phyloP scores from a whole-genome alignment of 1,284 basidiomycete genomes.

The Cystobasidium slooffiae region DNA sequence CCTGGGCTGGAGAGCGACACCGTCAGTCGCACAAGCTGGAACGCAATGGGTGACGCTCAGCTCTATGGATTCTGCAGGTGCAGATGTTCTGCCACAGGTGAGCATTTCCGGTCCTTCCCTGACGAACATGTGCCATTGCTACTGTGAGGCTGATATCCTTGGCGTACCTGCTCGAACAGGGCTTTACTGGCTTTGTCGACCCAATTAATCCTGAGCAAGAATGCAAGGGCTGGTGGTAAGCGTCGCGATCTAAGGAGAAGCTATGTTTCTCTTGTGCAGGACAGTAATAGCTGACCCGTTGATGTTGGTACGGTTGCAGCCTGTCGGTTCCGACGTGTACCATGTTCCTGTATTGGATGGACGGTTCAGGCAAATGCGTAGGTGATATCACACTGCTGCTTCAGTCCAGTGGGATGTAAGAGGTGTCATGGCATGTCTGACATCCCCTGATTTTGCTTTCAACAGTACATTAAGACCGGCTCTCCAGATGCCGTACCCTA shows the following conservation, averaged over 20 bases:
- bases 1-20: too few relatives aligned
- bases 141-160: background rate
- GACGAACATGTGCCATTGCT: too few relatives aligned
- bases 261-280: background rate
- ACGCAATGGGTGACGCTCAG: background rate
- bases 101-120: background rate
- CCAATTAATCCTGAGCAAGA: background rate
- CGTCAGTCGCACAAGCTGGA: background rate
- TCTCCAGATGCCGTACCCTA: background rate
- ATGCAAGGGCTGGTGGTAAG: slow-evolving; percentile 3
- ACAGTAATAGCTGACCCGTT: background rate
- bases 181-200: background rate
- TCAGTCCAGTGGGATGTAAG: background rate
- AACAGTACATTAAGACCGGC: background rate
- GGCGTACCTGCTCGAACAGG: background rate
- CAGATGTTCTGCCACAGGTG: background rate
- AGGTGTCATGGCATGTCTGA: background rate
- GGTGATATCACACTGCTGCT: background rate
- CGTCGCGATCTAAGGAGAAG: background rate
- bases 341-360: background rate
- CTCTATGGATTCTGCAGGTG: background rate
- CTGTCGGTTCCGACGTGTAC: background rate
- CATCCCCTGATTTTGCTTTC: too few relatives aligned
- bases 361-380: background rate
- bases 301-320: background rate